phyloP scores from a whole-genome alignment of 2,329 filamentous ascomycete species.

The Colletotrichum destructivum region DNA sequence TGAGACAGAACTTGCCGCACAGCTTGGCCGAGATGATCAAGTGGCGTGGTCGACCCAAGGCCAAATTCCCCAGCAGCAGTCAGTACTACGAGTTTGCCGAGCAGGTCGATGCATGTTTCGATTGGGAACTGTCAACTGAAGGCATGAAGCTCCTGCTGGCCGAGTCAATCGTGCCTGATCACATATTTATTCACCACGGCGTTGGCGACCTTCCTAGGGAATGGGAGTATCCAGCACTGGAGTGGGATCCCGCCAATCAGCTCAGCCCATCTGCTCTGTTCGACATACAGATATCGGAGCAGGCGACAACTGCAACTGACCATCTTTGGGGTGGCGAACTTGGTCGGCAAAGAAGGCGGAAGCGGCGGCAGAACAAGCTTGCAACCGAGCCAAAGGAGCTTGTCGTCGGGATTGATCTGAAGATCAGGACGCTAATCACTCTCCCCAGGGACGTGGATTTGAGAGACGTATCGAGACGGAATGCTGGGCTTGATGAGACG shows the following conservation, averaged over 20 bases:
- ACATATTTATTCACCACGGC: constrained; percentile 57
- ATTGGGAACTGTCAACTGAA: constrained; percentile 61
- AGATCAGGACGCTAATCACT: constrained; percentile 33
- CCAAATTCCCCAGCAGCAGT: constrained; percentile 23
- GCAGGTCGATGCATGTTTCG: constrained; percentile 57
- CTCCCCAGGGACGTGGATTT: constrained; percentile 35
- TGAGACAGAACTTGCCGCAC: constrained; percentile 52
- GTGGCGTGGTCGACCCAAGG: constrained; percentile 40
- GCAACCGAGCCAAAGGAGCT: constrained; percentile 27
- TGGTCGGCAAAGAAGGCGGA: constrained; percentile 32
- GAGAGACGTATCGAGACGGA: constrained; percentile 28
- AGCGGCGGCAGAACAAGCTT: constrained; percentile 34
- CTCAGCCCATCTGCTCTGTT: constrained; percentile 45
- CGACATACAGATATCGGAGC: constrained; percentile 24
- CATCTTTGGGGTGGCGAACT: constrained; percentile 40
- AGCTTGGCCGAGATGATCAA: constrained; percentile 51
- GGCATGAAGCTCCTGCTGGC: constrained; percentile 52
- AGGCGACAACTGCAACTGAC: constrained; percentile 44
- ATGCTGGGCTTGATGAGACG: constrained; percentile 39
- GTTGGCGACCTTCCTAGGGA: constrained; percentile 41
- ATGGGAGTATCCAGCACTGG: constrained; percentile 42
- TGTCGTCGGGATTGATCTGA: constrained; percentile 38
- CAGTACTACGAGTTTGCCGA: constrained; percentile 49
- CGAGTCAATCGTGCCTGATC: constrained; percentile 53
- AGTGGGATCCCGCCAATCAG: constrained; percentile 58